phyloP scores from a whole-genome alignment of 345 rosid species.

The Euclidium syriacum region DNA sequence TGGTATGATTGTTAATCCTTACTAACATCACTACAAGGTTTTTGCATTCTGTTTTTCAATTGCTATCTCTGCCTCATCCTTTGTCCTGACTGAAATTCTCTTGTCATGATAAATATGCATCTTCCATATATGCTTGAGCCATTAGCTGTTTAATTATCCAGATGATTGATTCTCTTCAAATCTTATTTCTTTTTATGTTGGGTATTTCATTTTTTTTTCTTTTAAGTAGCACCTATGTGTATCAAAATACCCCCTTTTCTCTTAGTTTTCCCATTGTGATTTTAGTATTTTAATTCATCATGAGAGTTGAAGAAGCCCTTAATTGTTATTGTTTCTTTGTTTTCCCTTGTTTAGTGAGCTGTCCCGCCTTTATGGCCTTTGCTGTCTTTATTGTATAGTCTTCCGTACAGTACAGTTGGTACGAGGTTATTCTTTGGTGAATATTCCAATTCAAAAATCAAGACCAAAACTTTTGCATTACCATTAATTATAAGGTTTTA shows the following conservation, averaged over 20 bases:
- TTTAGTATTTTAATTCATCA: neutral
- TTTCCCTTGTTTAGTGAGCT: slow-evolving; percentile 1
- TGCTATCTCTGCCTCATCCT: too few relatives aligned
- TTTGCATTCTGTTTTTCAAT: too few relatives aligned
- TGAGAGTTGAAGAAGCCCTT: slow-evolving; percentile 15
- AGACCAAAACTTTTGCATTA: slow-evolving; percentile 22
- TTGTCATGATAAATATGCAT: too few relatives aligned
- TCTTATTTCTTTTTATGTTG: neutral
- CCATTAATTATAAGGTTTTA: neutral
- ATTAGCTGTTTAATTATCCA: too few relatives aligned
- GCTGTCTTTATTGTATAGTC: slow-evolving; percentile 1
- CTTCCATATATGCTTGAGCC: neutral
- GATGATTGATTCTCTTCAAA: slow-evolving; percentile 4
- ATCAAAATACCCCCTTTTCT: neutral
- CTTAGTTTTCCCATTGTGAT: neutral
- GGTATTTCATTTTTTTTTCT: neutral
- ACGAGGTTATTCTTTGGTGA: slow-evolving; percentile 16
- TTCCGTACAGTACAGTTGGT: slow-evolving; percentile 29
- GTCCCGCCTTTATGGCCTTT: slow-evolving; percentile 11
- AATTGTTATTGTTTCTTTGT: slow-evolving; percentile 16
- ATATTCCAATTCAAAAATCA: slow-evolving; percentile 20
- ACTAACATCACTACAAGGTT: too few relatives aligned
- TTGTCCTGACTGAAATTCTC: neutral
- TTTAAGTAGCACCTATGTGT: neutral
- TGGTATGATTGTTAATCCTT: too few relatives aligned